Evolutionary conservation across 257 asterid species (phyloP), one percentile per base, ranked within the genome.

Genomic region (Salvia rosmarinus): DNA sequence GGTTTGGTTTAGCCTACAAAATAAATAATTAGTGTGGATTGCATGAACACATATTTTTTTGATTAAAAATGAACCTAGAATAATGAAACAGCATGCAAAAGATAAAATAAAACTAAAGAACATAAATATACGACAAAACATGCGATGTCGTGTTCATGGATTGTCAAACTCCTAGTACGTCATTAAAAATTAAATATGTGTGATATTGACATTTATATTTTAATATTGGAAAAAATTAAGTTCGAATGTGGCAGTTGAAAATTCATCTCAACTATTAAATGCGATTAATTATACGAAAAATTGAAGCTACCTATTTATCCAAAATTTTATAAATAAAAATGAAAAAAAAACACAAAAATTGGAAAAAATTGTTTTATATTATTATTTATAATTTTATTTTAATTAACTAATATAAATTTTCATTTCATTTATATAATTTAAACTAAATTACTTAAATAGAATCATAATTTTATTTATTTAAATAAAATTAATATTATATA

Each of bases 91-190:
- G 10, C 34, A 21, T 19, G n/a, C 59, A 20, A 52, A 10, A 52
- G 32, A 34, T 50, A 52, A 52, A 52, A 34, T 20, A 52, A 17
- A 52, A 52, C 30, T 51, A 51, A 17, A 51, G 13, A 51, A 19
- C 58, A 51, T 1, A 51, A 51, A 19, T 20, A 51, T 51, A 51
- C 14, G 30, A 51, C 58, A 51, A 51, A 51, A 51, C 13, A 6
- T 1, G 14, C 14, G 5, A 19, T 51, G 30, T 17, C 56, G 58
- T 52, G 34, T 21, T 54, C 4, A 21, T 21, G 35, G 60, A 54
- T 54, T 54, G 60, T 54, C 60, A 54, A 54, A 54, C 35, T 21
- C 35, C 60, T 54, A 54, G 8, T 54, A 23, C 35, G 35, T 21
- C 16, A 54, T 9, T 54, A 54, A 21, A 4, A 54, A 9, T 52